Conservation (phyloP, 192 early-diverging fungal genomes). For the Glomus cerebriforme region DNA sequence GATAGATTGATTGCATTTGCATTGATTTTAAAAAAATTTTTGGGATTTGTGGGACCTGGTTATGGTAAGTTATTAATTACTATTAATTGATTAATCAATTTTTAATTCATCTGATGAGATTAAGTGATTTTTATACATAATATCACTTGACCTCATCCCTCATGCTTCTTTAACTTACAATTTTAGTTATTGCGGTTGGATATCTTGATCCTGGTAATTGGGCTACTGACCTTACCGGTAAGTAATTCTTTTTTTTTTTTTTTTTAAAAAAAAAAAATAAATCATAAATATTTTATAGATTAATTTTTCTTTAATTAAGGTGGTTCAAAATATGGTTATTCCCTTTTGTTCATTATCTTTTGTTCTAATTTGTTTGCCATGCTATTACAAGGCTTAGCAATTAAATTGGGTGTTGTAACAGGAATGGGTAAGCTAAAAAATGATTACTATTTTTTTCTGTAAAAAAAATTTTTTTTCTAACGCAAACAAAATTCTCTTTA, state of each 20-base stretch:
- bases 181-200: slow-evolving; percentile 57
- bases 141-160: no score
- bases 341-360: slow-evolving; percentile 72
- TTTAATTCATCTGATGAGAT: no score
- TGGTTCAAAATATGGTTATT: slow-evolving; percentile 75
- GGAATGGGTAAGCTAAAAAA: slow-evolving; percentile 48
- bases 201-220: slow-evolving; percentile 87
- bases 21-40: slow-evolving; percentile 38
- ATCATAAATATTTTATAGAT: not conserved
- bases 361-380: slow-evolving; percentile 76
- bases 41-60: slow-evolving; percentile 49
- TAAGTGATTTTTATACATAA: no score
- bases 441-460: not conserved
- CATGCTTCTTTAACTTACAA: no score
- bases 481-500: not conserved
- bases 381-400: slow-evolving; percentile 72
- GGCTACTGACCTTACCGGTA: slow-evolving; percentile 74
- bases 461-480: not conserved
- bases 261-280: no score
- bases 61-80: slow-evolving; percentile 41
- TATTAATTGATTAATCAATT: no score
- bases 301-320: slow-evolving; percentile 39
- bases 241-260: not conserved
- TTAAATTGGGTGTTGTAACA: slow-evolving; percentile 77
- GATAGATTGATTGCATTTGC: not conserved